Evolutionary conservation across 306 rosid genomes (phyloP).

Genomic region (Prunus campanulata): DNA sequence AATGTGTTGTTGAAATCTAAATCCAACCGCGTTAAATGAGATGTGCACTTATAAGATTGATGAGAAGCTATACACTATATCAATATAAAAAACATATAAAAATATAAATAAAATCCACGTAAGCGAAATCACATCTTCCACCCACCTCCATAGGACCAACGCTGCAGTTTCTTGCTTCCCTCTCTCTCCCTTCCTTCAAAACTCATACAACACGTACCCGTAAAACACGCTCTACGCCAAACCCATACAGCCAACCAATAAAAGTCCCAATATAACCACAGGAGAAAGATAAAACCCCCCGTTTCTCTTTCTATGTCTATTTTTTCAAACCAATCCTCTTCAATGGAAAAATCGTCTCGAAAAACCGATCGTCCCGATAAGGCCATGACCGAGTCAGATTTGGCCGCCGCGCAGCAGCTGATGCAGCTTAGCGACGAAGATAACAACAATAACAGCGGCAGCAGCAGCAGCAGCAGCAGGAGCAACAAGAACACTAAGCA

Average conservation of each 20-base stretch:
- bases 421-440: constrained; percentile 61
- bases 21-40: too few species aligned
- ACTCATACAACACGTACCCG: constrained; percentile 27
- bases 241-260: neutral
- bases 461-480: neutral
- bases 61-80: too few species aligned
- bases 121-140: neutral
- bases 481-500: constrained; percentile 10
- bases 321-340: neutral
- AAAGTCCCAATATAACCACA: neutral
- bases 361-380: neutral
- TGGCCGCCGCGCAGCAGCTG: constrained; percentile 43
- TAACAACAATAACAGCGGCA: neutral
- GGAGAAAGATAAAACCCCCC: neutral
- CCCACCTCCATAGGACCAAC: constrained; percentile 42
- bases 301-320: neutral
- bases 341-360: neutral
- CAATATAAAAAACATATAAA: too few species aligned
- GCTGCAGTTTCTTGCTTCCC: constrained; percentile 33
- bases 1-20: too few species aligned
- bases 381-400: constrained; percentile 28
- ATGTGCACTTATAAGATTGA: too few species aligned
- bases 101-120: neutral
- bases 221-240: constrained; percentile 23
- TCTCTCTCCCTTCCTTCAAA: neutral